phyloP scores from a whole-genome alignment of 177 flowering plant species.

The Tripterygium wilfordii region DNA sequence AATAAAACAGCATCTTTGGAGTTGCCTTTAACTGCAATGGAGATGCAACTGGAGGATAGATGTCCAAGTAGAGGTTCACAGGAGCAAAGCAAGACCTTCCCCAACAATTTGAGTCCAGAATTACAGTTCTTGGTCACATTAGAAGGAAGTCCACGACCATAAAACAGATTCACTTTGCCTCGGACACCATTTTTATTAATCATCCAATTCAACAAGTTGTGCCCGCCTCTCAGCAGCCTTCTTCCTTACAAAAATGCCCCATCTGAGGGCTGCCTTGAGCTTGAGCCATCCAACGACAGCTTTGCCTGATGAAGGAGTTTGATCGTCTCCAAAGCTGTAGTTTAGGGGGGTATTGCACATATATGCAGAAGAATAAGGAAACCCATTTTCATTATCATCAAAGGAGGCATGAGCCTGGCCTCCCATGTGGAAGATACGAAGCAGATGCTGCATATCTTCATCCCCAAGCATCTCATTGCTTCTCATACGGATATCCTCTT shows the following conservation, averaged over 20 bases:
- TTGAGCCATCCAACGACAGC: conserved; percentile 99
- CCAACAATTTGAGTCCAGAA: neutral
- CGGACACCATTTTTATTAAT: conserved; percentile 18
- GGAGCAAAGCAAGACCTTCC: neutral
- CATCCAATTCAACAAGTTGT: conserved; percentile 81
- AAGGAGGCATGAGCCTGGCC: conserved; percentile 33
- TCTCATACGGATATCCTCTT: conserved; percentile 88
- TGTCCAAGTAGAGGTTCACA: no score
- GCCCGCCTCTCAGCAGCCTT: conserved; percentile 92
- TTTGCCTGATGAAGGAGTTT: conserved; percentile 69
- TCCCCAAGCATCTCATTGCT: conserved; percentile 94
- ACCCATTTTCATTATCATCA: conserved; percentile 38
- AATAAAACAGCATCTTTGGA: no score
- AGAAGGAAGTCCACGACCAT: conserved; percentile 3
- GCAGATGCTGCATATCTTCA: conserved; percentile 96
- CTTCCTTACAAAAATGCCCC: conserved; percentile 95
- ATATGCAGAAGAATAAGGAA: conserved; percentile 35
- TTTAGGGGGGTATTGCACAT: conserved; percentile 36
- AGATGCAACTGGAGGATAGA: no score
- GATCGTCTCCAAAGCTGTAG: conserved; percentile 47
- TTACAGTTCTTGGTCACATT: neutral
- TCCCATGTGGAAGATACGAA: conserved; percentile 73
- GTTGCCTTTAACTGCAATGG: no score
- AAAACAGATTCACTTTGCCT: conserved; percentile 7
- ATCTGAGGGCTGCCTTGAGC: conserved; percentile 90